Evolutionary conservation across 73 alveolate species (phyloP).

Genomic region (Breviolum minutum): DNA sequence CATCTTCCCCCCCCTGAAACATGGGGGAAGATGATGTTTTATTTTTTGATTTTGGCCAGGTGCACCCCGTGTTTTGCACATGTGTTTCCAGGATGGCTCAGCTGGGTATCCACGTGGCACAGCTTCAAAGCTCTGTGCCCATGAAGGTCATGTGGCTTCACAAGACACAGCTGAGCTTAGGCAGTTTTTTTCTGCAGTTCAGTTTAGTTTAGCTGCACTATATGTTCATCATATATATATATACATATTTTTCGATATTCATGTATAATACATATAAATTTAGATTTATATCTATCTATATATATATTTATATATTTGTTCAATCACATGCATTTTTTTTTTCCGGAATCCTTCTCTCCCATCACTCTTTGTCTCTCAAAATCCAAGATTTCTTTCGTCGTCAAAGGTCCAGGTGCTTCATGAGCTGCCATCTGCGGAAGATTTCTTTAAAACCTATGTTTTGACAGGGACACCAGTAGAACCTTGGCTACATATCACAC

Average conservation of each 20-base stretch:
- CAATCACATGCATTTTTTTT: too few species aligned
- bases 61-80: too few species aligned
- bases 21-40: too few species aligned
- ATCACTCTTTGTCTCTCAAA: too few species aligned
- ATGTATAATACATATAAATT: not conserved
- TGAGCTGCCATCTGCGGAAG: constrained; percentile 13
- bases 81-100: constrained; percentile 55
- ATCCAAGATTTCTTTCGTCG: too few species aligned
- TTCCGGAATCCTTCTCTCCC: too few species aligned
- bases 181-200: not conserved
- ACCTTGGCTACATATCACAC: not conserved
- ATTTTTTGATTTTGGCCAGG: too few species aligned
- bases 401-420: not conserved
- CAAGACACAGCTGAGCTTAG: not conserved
- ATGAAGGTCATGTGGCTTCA: constrained; percentile 24
- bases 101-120: constrained; percentile 28
- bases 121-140: constrained; percentile 57
- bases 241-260: too few species aligned
- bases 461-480: constrained; percentile 39
- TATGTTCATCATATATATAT: too few species aligned
- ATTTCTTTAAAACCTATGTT: constrained; percentile 16
- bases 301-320: too few species aligned
- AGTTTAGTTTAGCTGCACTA: not conserved
- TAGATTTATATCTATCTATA: not conserved
- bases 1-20: too few species aligned